These are phyloP conservation scores for Podospora conica DNA, from an alignment of 495 filamentous ascomycete genomes.

Conservation along the genomic window DNA sequence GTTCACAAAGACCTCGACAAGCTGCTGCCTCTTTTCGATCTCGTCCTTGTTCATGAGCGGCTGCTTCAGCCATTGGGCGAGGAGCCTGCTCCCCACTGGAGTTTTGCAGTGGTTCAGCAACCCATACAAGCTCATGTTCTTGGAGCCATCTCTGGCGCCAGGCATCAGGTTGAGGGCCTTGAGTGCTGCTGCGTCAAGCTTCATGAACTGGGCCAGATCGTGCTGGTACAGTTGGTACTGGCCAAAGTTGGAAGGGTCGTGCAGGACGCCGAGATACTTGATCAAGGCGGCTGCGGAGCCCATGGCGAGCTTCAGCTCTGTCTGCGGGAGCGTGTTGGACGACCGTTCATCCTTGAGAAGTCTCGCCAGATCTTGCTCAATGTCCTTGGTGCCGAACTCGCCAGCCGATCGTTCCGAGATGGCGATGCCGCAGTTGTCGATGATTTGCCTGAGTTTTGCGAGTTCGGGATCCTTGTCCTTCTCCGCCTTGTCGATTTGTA, in stretches of 20 bases:
- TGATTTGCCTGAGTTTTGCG: conserved; percentile 77
- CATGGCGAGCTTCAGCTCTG: conserved; percentile 95
- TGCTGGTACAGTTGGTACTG: conserved; percentile 97
- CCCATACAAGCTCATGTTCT: conserved; percentile 96
- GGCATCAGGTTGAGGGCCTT: conserved; percentile 97
- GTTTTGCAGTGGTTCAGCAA: conserved; percentile 98
- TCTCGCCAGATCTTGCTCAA: conserved; percentile 88
- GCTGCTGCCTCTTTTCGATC: conserved; percentile 85
- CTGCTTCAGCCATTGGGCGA: conserved; percentile 98
- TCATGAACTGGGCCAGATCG: conserved; percentile 97
- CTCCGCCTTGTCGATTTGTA: conserved; percentile 62
- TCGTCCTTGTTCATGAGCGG: conserved; percentile 87
- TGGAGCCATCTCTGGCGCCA: conserved; percentile 84
- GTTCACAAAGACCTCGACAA: conserved; percentile 90
- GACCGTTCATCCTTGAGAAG: conserved; percentile 79
- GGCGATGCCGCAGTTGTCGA: conserved; percentile 86
- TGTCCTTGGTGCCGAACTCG: conserved; percentile 87
- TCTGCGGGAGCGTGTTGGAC: conserved; percentile 73
- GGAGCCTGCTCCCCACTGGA: conserved; percentile 78
- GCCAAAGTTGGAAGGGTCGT: conserved; percentile 89
- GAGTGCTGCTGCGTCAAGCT: conserved; percentile 89
- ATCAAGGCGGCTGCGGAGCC: conserved; percentile 88
- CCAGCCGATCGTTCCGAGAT: conserved; percentile 66
- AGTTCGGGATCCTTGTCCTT: conserved; percentile 84
- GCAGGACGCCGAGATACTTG: conserved; percentile 88